Evolutionary conservation across 2,329 filamentous ascomycete genomes (phyloP).

Genomic region (Fusarium napiforme): DNA sequence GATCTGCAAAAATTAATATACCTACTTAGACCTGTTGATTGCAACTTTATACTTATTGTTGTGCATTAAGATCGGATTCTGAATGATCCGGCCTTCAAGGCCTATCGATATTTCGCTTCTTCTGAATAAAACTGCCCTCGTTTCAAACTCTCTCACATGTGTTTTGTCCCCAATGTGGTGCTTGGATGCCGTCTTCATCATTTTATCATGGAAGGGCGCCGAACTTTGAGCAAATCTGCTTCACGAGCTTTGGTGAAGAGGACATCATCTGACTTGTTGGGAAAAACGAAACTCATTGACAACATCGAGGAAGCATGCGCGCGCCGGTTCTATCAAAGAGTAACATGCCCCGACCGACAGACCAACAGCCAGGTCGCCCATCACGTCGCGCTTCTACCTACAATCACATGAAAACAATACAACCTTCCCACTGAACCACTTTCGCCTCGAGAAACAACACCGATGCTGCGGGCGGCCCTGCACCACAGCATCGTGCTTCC

Average conservation of each 20-base stretch:
- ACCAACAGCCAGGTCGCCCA: background rate
- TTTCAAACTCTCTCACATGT: background rate
- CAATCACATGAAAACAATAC: background rate
- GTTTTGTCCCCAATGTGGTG: background rate
- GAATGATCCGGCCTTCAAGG: background rate
- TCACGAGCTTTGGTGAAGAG: background rate
- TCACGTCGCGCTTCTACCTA: background rate
- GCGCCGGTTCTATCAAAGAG: background rate
- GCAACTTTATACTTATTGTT: background rate
- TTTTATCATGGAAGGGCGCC: background rate
- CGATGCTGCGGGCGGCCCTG: background rate
- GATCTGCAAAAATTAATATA: accelerated
- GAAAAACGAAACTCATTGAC: background rate
- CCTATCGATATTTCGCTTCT: too few species aligned
- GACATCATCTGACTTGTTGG: background rate
- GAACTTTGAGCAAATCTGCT: background rate
- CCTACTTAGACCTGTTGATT: background rate
- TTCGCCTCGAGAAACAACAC: background rate
- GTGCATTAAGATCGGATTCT: accelerated
- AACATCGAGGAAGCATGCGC: background rate
- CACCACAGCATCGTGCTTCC: background rate
- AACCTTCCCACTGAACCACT: background rate
- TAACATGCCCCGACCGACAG: background rate
- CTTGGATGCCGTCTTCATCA: background rate
- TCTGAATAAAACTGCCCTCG: accelerated